These are phyloP conservation scores for Diospyros lotus DNA, from an alignment of 148 eudicot genomes.

Conservation along the genomic window DNA sequence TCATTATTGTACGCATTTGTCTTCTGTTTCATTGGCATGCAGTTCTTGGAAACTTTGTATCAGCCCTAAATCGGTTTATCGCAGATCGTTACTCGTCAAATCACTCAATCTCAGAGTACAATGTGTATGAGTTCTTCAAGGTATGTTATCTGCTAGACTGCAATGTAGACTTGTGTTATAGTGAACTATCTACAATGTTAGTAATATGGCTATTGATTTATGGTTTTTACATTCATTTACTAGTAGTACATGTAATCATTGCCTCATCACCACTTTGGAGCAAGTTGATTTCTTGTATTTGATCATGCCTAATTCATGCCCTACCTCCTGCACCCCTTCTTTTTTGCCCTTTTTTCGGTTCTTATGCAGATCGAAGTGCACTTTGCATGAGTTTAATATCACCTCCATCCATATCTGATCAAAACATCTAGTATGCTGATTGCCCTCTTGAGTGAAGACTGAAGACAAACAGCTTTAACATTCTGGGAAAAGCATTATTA, in stretches of 20 bases:
- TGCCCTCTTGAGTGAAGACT: too few species aligned
- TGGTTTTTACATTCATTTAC: background rate
- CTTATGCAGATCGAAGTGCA: too few species aligned
- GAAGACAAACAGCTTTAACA: too few species aligned
- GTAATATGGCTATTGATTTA: background rate
- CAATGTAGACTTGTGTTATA: background rate
- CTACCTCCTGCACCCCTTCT: too few species aligned
- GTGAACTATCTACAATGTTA: background rate
- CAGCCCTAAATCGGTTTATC: constrained; percentile 72
- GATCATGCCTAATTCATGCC: too few species aligned
- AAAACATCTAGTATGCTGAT: too few species aligned
- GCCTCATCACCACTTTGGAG: background rate
- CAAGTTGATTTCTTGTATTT: background rate
- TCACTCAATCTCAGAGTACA: constrained; percentile 73
- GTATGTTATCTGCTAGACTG: constrained; percentile 28
- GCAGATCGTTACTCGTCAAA: constrained; percentile 64
- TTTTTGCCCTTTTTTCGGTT: too few species aligned
- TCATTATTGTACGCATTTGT: constrained; percentile 12
- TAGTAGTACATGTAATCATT: background rate
- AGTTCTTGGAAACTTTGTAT: constrained; percentile 85
- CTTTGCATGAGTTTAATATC: too few species aligned
- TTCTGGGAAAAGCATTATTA: too few species aligned
- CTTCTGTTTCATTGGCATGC: constrained; percentile 27
- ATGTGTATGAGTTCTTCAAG: constrained; percentile 80
- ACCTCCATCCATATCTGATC: too few species aligned